Percentiles rank a stretch among this genome's conserved stretches.
Conservation (phyloP, 1,284 basidiomycete genomes). For the Mycena citricolor region DNA sequence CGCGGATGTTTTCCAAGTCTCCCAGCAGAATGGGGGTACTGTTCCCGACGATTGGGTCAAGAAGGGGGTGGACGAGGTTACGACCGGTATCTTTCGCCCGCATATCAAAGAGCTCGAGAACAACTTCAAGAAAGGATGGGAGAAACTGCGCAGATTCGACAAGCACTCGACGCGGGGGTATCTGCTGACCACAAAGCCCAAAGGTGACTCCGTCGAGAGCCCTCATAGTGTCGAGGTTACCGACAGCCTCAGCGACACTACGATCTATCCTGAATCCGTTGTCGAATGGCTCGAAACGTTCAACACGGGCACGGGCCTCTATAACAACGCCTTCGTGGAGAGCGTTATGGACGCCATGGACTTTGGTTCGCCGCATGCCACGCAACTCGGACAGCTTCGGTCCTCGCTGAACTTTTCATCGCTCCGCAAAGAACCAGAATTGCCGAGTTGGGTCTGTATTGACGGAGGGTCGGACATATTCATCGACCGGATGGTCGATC, state of each 20-base stretch:
- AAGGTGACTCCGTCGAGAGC: too few species aligned
- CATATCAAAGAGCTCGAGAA: too few species aligned
- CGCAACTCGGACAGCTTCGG: neutral
- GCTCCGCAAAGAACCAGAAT: neutral
- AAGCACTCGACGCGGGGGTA: neutral
- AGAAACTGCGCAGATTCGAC: conserved; percentile 2
- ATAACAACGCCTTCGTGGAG: conserved; percentile 1
- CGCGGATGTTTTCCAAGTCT: too few species aligned
- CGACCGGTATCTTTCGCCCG: too few species aligned
- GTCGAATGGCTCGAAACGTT: conserved; percentile 2
- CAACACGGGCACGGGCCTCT: neutral
- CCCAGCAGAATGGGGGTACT: too few species aligned
- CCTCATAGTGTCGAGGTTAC: too few species aligned
- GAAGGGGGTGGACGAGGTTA: too few species aligned
- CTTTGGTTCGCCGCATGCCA: conserved; percentile 1
- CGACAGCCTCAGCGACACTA: too few species aligned
- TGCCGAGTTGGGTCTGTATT: neutral
- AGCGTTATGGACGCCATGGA: conserved; percentile 10
- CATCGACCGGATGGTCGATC: neutral
- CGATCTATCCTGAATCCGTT: neutral
- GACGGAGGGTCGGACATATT: neutral
- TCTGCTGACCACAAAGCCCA: neutral
- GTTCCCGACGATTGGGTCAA: too few species aligned
- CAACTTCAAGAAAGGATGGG: neutral
- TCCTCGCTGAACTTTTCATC: too few species aligned